A percentile compares a stretch with the other conserved stretches of the same genome.
phyloP scores from a whole-genome alignment of 2,329 filamentous ascomycete genomes.

The Ophiocordyceps polyrhachis-furcata region DNA sequence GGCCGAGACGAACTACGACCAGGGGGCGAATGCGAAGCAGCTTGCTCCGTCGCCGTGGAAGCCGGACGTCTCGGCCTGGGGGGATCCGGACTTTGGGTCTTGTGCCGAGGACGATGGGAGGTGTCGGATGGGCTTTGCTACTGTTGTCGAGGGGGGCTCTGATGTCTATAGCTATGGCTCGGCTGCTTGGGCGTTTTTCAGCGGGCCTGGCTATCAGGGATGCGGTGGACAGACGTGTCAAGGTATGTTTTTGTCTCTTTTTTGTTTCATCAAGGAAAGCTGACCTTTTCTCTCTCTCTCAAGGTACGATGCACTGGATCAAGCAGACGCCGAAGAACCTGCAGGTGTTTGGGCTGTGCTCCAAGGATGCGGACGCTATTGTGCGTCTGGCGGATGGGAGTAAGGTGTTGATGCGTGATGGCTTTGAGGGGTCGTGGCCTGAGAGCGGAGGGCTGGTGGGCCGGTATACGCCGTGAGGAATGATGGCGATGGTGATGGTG shows the following conservation, averaged over 20 bases:
- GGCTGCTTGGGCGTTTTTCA: slow-evolving; percentile 25
- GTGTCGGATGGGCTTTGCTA: slow-evolving; percentile 24
- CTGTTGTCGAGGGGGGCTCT: slow-evolving; percentile 21
- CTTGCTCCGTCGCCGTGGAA: slow-evolving; percentile 19
- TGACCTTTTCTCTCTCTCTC: neutral
- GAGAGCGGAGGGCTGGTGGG: slow-evolving; percentile 15
- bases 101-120: slow-evolving; percentile 16
- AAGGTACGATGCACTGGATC: slow-evolving; percentile 20
- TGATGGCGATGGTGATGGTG: neutral
- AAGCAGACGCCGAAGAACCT: slow-evolving; percentile 17
- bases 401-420: slow-evolving; percentile 11
- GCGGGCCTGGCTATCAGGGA: slow-evolving; percentile 17
- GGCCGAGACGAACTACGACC: slow-evolving; percentile 29
- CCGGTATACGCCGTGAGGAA: slow-evolving; percentile 13
- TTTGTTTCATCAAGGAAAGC: too few relatives aligned
- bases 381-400: slow-evolving; percentile 18
- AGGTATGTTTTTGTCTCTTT: slow-evolving; percentile 6
- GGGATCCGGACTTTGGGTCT: slow-evolving; percentile 23
- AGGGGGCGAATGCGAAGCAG: slow-evolving; percentile 15
- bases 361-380: slow-evolving; percentile 17
- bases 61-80: slow-evolving; percentile 16
- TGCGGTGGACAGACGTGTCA: slow-evolving; percentile 17
- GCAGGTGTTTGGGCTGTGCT: slow-evolving; percentile 22
- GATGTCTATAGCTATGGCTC: slow-evolving; percentile 22
- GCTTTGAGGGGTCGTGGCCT: slow-evolving; percentile 18